phyloP scores from a whole-genome alignment of 768 basidiomycete genomes.

The Mycena floridula region DNA sequence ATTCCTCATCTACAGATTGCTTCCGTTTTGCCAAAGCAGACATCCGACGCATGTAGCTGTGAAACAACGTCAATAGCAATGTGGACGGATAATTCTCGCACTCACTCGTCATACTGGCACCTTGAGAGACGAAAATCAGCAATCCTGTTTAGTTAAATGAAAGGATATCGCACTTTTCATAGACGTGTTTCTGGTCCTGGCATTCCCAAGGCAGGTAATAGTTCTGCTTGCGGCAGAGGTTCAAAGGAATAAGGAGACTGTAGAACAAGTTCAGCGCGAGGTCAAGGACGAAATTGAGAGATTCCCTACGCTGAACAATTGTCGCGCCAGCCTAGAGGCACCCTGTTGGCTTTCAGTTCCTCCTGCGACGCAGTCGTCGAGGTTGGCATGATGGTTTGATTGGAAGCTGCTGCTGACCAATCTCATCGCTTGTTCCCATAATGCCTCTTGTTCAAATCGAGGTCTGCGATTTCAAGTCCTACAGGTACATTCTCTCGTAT shows the following conservation, averaged over 20 bases:
- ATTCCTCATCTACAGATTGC: conserved; percentile 27
- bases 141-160: conserved; percentile 1
- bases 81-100: conserved; percentile 11
- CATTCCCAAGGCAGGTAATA: conserved; percentile 90
- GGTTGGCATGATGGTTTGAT: conserved; percentile 46
- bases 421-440: background rate
- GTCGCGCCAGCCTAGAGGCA: conserved; percentile 85
- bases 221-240: conserved; percentile 75
- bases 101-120: conserved; percentile 94
- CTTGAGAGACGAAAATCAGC: conserved; percentile 27
- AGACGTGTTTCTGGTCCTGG: conserved; percentile 78
- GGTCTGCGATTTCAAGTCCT: conserved; percentile 96
- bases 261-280: too few species aligned
- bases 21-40: conserved; percentile 76
- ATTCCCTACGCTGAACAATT: conserved; percentile 80
- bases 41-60: conserved; percentile 85
- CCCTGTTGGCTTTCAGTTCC: conserved; percentile 67
- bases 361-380: conserved; percentile 77
- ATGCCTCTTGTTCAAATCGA: conserved; percentile 88
- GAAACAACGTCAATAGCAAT: background rate
- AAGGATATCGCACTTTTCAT: conserved; percentile 65
- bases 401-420: background rate
- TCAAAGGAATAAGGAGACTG: conserved; percentile 83
- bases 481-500: conserved; percentile 42
- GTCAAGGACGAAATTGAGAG: too few species aligned